These are phyloP conservation scores for Schoenoplectus triqueter DNA, from an alignment of 202 grass and related monocot species.

Conservation along the genomic window DNA sequence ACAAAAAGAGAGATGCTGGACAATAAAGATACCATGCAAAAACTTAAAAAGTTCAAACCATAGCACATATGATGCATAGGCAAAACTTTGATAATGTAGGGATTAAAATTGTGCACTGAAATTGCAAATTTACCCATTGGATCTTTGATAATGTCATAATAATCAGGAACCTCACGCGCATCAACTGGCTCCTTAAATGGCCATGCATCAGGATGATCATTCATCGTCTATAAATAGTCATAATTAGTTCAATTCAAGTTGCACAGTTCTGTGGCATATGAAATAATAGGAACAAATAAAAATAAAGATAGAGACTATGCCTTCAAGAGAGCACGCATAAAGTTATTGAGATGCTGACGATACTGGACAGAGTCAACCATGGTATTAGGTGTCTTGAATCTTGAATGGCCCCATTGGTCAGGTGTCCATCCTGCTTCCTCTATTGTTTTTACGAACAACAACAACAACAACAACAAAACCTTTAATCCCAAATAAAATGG, in stretches of 20 bases:
- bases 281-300: conserved; percentile 19
- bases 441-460: conserved; percentile 38
- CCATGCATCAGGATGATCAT: conserved; percentile 96
- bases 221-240: conserved; percentile 60
- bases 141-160: conserved; percentile 99
- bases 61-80: no score
- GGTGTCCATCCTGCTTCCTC: conserved; percentile 96
- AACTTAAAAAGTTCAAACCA: not conserved
- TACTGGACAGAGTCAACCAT: conserved; percentile 60
- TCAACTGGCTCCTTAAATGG: conserved; percentile 98
- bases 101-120: conserved; percentile 8
- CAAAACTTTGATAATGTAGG: not conserved
- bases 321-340: conserved; percentile 89
- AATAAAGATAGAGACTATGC: conserved; percentile 51
- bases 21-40: not conserved
- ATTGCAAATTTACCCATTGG: conserved; percentile 71
- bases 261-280: conserved; percentile 11
- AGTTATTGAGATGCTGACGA: conserved; percentile 67
- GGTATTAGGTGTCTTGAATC: conserved; percentile 69
- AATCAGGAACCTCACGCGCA: conserved; percentile 92
- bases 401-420: conserved; percentile 97
- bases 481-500: no score
- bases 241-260: conserved; percentile 24
- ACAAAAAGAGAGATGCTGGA: not conserved
- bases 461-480: no score